phyloP scores from a whole-genome alignment of 768 basidiomycete genomes.

The Lactifluus rugatus region DNA sequence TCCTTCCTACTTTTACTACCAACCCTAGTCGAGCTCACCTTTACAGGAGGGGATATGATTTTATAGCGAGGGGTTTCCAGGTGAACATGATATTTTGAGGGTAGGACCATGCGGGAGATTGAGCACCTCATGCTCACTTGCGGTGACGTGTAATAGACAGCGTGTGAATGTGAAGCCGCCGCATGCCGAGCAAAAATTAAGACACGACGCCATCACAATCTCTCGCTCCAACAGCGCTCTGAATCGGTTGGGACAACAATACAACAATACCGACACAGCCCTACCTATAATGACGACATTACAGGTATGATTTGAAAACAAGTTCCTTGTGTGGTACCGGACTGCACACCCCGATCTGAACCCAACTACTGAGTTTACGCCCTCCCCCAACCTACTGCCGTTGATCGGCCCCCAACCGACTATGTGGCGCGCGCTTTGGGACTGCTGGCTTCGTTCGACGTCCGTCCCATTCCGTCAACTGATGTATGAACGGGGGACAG shows the following conservation, averaged over 20 bases:
- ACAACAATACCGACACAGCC: neutral
- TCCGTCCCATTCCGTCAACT: too few species aligned
- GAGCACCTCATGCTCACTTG: neutral
- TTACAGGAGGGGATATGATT: neutral
- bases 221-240: neutral
- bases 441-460: neutral
- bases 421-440: neutral
- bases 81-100: neutral
- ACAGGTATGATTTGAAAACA: neutral
- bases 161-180: neutral
- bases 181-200: neutral
- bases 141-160: neutral
- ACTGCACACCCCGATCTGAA: neutral
- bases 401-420: neutral
- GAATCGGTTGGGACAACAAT: slow-evolving; percentile 1
- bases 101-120: neutral
- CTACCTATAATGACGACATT: neutral
- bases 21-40: neutral
- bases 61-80: neutral
- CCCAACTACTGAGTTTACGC: too few species aligned
- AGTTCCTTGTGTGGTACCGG: neutral
- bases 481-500: neutral
- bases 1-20: neutral
- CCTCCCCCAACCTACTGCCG: neutral
- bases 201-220: neutral